Conservation (phyloP, 78 protist species). For the Corallochytrium limacisporum region DNA sequence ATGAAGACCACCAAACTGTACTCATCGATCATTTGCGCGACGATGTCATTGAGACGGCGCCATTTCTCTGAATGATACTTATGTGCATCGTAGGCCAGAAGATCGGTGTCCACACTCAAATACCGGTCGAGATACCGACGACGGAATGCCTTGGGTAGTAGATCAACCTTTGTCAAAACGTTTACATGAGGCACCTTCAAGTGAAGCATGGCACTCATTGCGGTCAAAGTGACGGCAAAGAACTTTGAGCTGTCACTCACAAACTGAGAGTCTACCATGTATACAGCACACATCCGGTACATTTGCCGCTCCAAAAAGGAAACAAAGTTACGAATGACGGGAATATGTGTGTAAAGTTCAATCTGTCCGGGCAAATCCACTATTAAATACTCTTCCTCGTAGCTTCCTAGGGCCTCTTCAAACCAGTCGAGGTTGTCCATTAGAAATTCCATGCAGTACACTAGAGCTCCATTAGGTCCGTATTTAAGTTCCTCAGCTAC, state of each 20-base stretch:
- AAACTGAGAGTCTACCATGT: constrained; percentile 73
- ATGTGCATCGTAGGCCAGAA: background rate
- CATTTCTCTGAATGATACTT: background rate
- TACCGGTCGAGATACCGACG: background rate
- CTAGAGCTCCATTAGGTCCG: constrained; percentile 97
- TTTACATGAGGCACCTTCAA: constrained; percentile 86
- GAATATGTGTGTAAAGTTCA: constrained; percentile 85
- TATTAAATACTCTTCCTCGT: constrained; percentile 84
- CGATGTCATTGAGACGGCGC: background rate
- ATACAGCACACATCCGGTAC: constrained; percentile 43
- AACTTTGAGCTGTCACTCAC: constrained; percentile 31
- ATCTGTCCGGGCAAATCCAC: constrained; percentile 97
- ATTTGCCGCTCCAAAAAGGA: constrained; percentile 32
- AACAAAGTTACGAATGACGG: constrained; percentile 52
- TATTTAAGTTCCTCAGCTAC: constrained; percentile 75
- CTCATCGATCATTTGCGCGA: constrained; percentile 38
- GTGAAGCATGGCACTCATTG: constrained; percentile 75
- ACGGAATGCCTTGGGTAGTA: constrained; percentile 16
- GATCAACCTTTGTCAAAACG: constrained; percentile 81
- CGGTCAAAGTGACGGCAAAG: constrained; percentile 45
- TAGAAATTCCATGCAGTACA: constrained; percentile 86
- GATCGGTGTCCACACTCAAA: background rate
- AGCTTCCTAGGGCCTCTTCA: constrained; percentile 68
- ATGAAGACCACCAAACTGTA: constrained; percentile 59
- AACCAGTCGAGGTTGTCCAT: constrained; percentile 73